These are phyloP conservation scores for Halophytophthora batemanensis DNA, from an alignment of 352 stramenopile species.

Conservation along the genomic window DNA sequence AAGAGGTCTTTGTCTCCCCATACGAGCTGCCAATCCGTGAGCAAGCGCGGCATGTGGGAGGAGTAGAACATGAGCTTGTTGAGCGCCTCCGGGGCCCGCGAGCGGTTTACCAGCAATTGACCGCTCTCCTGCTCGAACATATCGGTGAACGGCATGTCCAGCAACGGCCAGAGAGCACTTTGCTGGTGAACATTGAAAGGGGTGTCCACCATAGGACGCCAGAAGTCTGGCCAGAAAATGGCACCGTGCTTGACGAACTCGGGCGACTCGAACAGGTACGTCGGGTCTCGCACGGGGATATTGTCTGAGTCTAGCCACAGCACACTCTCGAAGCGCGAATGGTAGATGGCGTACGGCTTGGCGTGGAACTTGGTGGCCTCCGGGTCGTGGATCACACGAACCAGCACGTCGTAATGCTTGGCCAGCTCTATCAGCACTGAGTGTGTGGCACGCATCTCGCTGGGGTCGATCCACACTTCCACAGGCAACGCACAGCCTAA, in stretches of 20 bases:
- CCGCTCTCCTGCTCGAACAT: constrained; percentile 88
- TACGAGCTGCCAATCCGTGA: too few species aligned
- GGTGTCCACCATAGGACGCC: constrained; percentile 52
- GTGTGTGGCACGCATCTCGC: constrained; percentile 54
- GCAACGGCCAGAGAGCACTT: constrained; percentile 59
- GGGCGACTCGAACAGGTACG: constrained; percentile 70
- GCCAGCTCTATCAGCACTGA: constrained; percentile 58
- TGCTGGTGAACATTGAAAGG: constrained; percentile 77
- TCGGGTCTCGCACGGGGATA: constrained; percentile 69
- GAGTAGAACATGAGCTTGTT: constrained; percentile 83
- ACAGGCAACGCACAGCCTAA: constrained; percentile 41
- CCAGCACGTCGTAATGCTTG: constrained; percentile 45
- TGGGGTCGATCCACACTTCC: constrained; percentile 51
- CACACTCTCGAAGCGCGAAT: constrained; percentile 72
- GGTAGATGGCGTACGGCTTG: constrained; percentile 80
- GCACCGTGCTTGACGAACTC: constrained; percentile 63
- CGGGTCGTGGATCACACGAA: constrained; percentile 59
- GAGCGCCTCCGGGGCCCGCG: constrained; percentile 32
- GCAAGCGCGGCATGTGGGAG: constrained; percentile 45
- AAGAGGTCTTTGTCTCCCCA: constrained; percentile 83
- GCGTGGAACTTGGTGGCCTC: constrained; percentile 65
- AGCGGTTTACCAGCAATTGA: constrained; percentile 68
- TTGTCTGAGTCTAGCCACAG: constrained; percentile 85
- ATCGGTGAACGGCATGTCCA: constrained; percentile 83
- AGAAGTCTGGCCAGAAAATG: constrained; percentile 88